Base-by-base conservation (phyloP, 2,329 filamentous ascomycete genomes). In the Cladosporium velox region DNA sequence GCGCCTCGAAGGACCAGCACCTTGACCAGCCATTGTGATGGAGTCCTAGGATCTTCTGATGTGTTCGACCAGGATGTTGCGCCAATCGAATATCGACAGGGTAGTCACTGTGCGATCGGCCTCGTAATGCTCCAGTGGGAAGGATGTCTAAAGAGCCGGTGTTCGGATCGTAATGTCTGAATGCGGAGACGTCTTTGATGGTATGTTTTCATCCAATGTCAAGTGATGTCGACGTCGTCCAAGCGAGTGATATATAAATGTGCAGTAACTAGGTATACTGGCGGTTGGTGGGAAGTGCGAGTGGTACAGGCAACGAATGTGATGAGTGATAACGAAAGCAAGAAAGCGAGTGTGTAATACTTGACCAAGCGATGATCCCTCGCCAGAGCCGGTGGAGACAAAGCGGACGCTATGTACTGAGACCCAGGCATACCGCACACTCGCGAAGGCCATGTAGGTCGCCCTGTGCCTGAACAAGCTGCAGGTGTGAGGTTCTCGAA, bases 1-100 rank as follows among this genome's bases (percentile, higher is more conserved):
- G 78, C 87, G 87, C 75, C 88, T 84, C 78, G 94, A 93, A 79
- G 94, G 93, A 84, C 94, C 94, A 85, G 93, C 93, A 81, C 93
- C 93, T 77, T 92, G 92, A 81, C 93, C 92, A 83, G 93, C 91
- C 93, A 97, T 97, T 52, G 60, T 67, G 66, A 44, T 52, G 44
- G 52, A 38, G 34, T 7, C 14, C 52, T 32, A 34, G 52, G 26
- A 32, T 32, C 1, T 18, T 34, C 8, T 21, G 52, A 34, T 21
- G 32, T 30, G 12, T 57, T 41, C 10, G 24, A 44, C 30, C 41
- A 41, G n/a, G 24, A n/a, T 41, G n/a, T 41, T 38, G 12, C 60
- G 14, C 41, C 28, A 38, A 24, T 41, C 10, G 18, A 54, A 34
- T 55, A n/a, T 14, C 38, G 62, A 65, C 34, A n/a, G 51, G 21